A percentile compares a stretch with the other conserved stretches of the same genome.
These are phyloP conservation scores for Durusdinium trenchii DNA, from an alignment of 73 alveolate genomes.

Conservation along the genomic window DNA sequence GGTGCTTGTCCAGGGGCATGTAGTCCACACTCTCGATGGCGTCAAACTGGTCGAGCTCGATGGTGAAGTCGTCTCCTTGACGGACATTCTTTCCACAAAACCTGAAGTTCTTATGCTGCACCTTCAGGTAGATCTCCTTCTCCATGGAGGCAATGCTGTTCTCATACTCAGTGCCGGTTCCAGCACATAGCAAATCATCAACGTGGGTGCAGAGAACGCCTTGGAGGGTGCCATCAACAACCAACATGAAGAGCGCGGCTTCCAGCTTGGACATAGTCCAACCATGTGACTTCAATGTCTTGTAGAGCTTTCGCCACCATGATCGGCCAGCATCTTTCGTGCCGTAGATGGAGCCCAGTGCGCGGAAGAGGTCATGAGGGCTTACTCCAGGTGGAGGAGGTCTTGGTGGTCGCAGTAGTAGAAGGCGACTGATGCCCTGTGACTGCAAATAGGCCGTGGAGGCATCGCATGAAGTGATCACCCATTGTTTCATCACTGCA, in stretches of 20 bases:
- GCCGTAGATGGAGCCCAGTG: conserved; percentile 16
- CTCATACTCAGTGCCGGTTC: background rate
- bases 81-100: conserved; percentile 8
- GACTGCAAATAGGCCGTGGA: too few relatives aligned
- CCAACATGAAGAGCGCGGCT: background rate
- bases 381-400: background rate
- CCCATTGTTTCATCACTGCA: background rate
- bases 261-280: conserved; percentile 19
- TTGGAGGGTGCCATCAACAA: background rate
- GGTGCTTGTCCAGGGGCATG: background rate
- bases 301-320: conserved; percentile 24
- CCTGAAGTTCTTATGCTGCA: background rate
- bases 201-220: conserved; percentile 18
- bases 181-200: background rate
- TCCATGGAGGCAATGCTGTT: background rate
- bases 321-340: conserved; percentile 23
- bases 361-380: background rate
- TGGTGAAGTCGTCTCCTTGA: conserved; percentile 22
- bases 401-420: too few relatives aligned
- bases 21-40: conserved; percentile 39
- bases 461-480: too few relatives aligned
- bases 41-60: conserved; percentile 28
- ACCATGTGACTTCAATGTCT: background rate
- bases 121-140: background rate
- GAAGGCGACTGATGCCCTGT: background rate